These are phyloP conservation scores for Herpetomonas samuelpessoai DNA, from an alignment of 208 protist species.

Conservation along the genomic window DNA sequence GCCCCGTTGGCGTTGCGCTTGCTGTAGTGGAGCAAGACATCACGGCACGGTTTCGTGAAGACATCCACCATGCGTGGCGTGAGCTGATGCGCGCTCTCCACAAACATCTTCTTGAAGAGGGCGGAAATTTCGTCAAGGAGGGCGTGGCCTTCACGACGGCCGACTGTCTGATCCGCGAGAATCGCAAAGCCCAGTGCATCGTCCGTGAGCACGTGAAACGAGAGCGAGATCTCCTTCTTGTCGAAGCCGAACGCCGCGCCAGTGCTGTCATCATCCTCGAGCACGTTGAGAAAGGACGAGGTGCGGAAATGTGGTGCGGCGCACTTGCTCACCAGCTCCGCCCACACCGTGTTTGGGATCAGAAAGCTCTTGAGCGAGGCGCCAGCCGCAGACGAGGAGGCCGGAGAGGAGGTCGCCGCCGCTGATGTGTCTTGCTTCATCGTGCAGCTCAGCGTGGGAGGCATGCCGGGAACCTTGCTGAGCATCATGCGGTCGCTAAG, in stretches of 20 bases:
- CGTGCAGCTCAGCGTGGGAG: slow-evolving; percentile 9
- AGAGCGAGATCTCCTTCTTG: slow-evolving; percentile 48
- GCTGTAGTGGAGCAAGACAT: slow-evolving; percentile 58
- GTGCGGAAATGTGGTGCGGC: slow-evolving; percentile 77
- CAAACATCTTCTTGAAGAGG: slow-evolving; percentile 87
- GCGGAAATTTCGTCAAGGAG: slow-evolving; percentile 66
- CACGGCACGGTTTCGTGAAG: slow-evolving; percentile 62
- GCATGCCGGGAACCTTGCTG: slow-evolving; percentile 52
- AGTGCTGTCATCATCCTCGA: slow-evolving; percentile 19
- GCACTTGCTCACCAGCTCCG: slow-evolving; percentile 77
- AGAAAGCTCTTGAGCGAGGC: slow-evolving; percentile 35
- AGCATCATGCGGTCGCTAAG: slow-evolving; percentile 77
- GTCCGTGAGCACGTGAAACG: slow-evolving; percentile 83
- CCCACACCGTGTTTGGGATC: slow-evolving; percentile 70
- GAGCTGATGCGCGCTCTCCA: slow-evolving; percentile 61
- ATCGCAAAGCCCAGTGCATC: slow-evolving; percentile 72
- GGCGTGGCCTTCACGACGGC: slow-evolving; percentile 55
- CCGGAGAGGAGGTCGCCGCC: not conserved
- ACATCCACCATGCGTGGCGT: slow-evolving; percentile 58
- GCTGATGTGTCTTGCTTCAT: not conserved
- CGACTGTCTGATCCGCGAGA: slow-evolving; percentile 39
- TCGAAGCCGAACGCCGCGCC: not conserved
- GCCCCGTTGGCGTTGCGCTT: slow-evolving; percentile 10
- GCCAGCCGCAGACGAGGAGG: not conserved
- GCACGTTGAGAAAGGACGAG: slow-evolving; percentile 56